A percentile compares a stretch with the other conserved stretches of the same genome.
Conservation (phyloP, 164 flowering plant species). For the Sedum album region DNA sequence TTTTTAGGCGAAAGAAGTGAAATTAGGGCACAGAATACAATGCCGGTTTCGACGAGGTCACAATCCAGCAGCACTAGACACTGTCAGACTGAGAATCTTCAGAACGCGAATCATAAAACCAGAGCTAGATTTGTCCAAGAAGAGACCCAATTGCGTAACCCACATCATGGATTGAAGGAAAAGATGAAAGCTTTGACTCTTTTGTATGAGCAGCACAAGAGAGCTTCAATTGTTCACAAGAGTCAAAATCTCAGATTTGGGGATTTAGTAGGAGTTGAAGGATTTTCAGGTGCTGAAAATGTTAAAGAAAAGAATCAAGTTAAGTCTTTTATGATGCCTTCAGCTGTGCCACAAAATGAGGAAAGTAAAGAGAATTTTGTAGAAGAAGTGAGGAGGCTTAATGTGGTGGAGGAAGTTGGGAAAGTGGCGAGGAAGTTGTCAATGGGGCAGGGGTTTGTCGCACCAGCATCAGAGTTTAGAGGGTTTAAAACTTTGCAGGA, state of each 20-base stretch:
- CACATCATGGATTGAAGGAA: constrained; percentile 82
- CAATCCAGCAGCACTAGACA: constrained; percentile 15
- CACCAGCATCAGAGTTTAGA: too few relatives aligned
- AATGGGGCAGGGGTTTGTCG: constrained; percentile 40
- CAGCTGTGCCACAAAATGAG: constrained; percentile 17
- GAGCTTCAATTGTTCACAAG: constrained; percentile 33
- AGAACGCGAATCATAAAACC: constrained; percentile 16
- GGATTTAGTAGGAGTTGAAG: constrained; percentile 6
- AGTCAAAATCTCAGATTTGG: constrained; percentile 23
- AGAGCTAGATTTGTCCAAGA: constrained; percentile 28
- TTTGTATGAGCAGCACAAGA: constrained; percentile 76
- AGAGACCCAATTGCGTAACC: constrained; percentile 33
- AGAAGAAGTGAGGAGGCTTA: constrained; percentile 29
- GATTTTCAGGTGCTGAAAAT: constrained; percentile 23
- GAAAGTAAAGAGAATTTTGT: constrained; percentile 55
- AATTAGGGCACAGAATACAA: neutral
- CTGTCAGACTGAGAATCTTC: constrained; percentile 2
- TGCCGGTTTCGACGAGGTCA: constrained; percentile 12
- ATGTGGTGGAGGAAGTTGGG: constrained; percentile 15
- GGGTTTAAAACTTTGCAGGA: constrained; percentile 16
- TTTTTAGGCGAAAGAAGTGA: neutral
- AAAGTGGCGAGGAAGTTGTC: constrained; percentile 59
- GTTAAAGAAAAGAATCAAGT: constrained; percentile 22
- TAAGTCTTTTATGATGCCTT: constrained; percentile 30
- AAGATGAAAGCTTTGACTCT: constrained; percentile 80